Percentiles rank a stretch among this genome's conserved stretches.
phyloP scores from a whole-genome alignment of 2,329 filamentous ascomycete genomes.

The Colletotrichum tropicale region DNA sequence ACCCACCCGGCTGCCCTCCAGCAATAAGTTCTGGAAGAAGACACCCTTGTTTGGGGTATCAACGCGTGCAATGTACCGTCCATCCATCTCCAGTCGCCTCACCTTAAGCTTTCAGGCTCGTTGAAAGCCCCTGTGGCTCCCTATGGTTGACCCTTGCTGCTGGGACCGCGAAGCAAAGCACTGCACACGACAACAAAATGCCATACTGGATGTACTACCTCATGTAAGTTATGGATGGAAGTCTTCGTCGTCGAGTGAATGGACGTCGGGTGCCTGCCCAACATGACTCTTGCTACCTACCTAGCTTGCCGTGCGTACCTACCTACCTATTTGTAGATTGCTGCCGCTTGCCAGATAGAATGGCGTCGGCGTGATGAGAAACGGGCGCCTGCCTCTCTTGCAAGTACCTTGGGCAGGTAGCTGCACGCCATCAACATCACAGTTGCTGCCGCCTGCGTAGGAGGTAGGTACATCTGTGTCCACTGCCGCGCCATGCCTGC shows the following conservation, averaged over 20 bases:
- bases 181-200: neutral
- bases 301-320: neutral
- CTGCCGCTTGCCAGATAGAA: neutral
- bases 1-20: neutral
- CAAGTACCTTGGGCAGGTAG: neutral
- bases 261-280: neutral
- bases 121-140: constrained; percentile 1
- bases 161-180: neutral
- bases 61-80: neutral
- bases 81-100: neutral
- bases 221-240: neutral
- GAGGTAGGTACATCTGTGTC: neutral
- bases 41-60: neutral
- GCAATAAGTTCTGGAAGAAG: neutral
- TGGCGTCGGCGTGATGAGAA: neutral
- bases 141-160: constrained; percentile 1
- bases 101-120: constrained; percentile 7
- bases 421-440: neutral
- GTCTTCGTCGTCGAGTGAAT: neutral
- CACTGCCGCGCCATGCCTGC: neutral
- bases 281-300: neutral
- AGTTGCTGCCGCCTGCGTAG: neutral
- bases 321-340: neutral
- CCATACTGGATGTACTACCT: neutral
- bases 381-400: neutral